A percentile compares a stretch with the other conserved stretches of the same genome.
Conservation (phyloP, 2,329 filamentous ascomycete genomes). For the Trichophyton equinum region DNA sequence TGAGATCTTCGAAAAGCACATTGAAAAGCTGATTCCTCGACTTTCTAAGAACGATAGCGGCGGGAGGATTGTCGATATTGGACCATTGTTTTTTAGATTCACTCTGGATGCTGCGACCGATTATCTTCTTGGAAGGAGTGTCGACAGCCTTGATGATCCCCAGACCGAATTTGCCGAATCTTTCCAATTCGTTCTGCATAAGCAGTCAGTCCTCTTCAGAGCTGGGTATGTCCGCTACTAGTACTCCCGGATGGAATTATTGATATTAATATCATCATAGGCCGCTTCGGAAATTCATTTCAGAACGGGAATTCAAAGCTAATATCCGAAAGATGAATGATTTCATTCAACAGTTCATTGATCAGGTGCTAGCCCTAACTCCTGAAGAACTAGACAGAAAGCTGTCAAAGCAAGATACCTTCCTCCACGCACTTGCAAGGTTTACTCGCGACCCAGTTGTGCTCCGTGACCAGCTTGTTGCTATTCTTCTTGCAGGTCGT, state of each 20-base stretch:
- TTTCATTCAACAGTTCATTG: slow-evolving; percentile 68
- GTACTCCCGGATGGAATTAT: neutral
- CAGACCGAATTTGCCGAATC: slow-evolving; percentile 64
- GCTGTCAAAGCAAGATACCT: slow-evolving; percentile 61
- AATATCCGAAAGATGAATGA: slow-evolving; percentile 57
- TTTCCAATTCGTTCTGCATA: slow-evolving; percentile 64
- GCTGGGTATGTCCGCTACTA: slow-evolving; percentile 38
- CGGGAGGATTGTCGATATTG: slow-evolving; percentile 50
- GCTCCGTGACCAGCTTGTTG: slow-evolving; percentile 72
- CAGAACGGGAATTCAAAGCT: slow-evolving; percentile 50
- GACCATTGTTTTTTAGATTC: slow-evolving; percentile 67
- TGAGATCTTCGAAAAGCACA: slow-evolving; percentile 68
- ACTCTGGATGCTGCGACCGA: slow-evolving; percentile 77
- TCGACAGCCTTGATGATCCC: slow-evolving; percentile 49
- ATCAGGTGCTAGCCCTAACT: slow-evolving; percentile 55
- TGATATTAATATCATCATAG: slow-evolving; percentile 23
- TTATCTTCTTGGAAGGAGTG: slow-evolving; percentile 67
- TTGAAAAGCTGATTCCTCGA: slow-evolving; percentile 56
- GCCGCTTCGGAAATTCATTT: slow-evolving; percentile 50
- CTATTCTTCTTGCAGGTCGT: slow-evolving; percentile 64
- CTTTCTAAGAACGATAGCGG: slow-evolving; percentile 34
- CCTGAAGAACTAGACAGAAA: slow-evolving; percentile 61
- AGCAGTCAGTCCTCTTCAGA: slow-evolving; percentile 56
- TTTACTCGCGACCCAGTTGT: slow-evolving; percentile 56
- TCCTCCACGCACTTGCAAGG: slow-evolving; percentile 70